Base-by-base conservation (phyloP, 1,139 yeast species). In the Magnusiomyces tetraspermus region DNA sequence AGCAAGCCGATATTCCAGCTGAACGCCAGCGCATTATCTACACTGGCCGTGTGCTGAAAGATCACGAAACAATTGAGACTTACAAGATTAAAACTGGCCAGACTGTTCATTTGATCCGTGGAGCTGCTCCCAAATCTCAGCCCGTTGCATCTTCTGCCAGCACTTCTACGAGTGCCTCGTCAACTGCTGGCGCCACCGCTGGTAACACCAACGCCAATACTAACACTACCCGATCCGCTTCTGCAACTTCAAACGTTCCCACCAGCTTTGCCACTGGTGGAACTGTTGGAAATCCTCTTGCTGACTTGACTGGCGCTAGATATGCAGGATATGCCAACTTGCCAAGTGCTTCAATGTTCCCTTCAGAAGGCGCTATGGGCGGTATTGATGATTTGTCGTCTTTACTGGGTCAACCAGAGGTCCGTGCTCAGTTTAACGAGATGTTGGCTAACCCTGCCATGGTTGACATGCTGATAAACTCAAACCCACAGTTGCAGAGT, bases 1-100 rank as follows among this genome's bases (percentile, higher is more conserved):
- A 71, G 33, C 74, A 74, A 57, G 71, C 88, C 13, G 82, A 79
- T 28, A 76, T 89, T 49, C 83, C 95, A 4, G 82, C 80, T 1
- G 84, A 77, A 23, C 78, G 85, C 58, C 97, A 90, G 69, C 76
- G 97, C 55, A 76, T 92, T 66, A 90, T 92, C 63, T 92, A 85
- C 71, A 86, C 96, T 2, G 98, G 98, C 41, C 84, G 92, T 62
- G 96, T 92, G 45, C 77, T 92, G 65, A 90, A 90, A 66, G 96
- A 92, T 63, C 74, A 73, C 36, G 95, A 89, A 61, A 78, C 86
- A 11, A 70, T 92, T 11, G 82, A 76, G 30, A 74, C 80, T 5
- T 90, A 90, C 73, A 88, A 88, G 67, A 79, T 92, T 62, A 86
- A 86, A 67, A 73, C 78, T 51, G 97, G 95, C 24, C 95, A 87